These are phyloP conservation scores for Rhypophila decipiens DNA, from an alignment of 495 filamentous ascomycete genomes.

Conservation along the genomic window DNA sequence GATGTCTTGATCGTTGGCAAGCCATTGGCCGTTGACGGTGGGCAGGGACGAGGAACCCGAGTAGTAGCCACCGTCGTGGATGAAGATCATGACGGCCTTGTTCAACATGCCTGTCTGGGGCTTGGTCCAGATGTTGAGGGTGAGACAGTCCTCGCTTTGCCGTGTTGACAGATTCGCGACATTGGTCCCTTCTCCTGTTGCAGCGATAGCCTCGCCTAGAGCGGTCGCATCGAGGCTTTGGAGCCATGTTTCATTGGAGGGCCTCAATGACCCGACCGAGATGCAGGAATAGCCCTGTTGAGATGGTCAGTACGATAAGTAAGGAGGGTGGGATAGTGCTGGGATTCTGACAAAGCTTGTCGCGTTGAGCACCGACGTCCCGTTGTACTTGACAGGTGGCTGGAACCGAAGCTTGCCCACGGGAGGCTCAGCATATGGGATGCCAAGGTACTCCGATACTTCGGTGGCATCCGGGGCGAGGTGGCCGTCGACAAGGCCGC, in stretches of 20 bases:
- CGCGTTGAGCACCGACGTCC: slow-evolving; percentile 46
- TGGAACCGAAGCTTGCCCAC: slow-evolving; percentile 41
- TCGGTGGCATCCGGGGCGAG: not conserved
- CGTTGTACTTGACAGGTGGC: slow-evolving; percentile 35
- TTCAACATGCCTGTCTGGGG: slow-evolving; percentile 1
- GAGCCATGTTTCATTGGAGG: no score
- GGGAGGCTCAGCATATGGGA: slow-evolving; percentile 47
- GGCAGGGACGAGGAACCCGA: not conserved
- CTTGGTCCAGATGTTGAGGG: slow-evolving; percentile 44
- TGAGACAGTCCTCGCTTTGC: slow-evolving; percentile 48
- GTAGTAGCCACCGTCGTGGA: slow-evolving; percentile 20
- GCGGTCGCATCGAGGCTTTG: no score
- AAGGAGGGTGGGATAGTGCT: no score
- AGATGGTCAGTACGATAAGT: no score
- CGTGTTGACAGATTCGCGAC: no score
- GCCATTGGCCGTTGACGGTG: slow-evolving; percentile 23
- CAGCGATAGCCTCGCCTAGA: no score
- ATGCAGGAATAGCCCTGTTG: no score
- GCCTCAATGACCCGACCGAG: no score
- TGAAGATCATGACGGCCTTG: slow-evolving; percentile 23
- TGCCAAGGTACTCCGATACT: slow-evolving; percentile 41
- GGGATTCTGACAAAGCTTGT: slow-evolving; percentile 33
- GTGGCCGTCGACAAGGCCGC: slow-evolving; percentile 12
- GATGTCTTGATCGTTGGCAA: slow-evolving; percentile 26
- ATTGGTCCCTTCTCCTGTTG: no score